Conservation (phyloP, 495 filamentous ascomycete species). For the Cairneyella variabilis region DNA sequence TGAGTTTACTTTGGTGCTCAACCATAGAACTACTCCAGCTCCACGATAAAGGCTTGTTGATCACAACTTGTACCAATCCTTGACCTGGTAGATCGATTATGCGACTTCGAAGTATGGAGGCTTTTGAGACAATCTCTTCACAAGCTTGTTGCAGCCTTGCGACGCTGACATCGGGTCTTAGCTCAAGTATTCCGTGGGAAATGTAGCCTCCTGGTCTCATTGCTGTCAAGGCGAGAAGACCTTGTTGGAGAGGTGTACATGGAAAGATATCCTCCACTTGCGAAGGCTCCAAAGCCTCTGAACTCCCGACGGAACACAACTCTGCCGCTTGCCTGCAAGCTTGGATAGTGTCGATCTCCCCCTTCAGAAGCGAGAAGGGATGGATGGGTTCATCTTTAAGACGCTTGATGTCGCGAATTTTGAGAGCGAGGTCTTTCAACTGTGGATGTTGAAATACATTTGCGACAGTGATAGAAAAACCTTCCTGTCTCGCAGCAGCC, state of each 20-base stretch:
- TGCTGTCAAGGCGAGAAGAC: background rate
- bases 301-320: too few relatives aligned
- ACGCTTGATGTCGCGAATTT: too few relatives aligned
- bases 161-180: background rate
- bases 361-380: too few relatives aligned
- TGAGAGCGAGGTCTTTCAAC: too few relatives aligned
- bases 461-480: slow-evolving; percentile 19
- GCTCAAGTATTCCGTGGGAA: background rate
- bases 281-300: slow-evolving; percentile 23
- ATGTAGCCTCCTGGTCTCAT: background rate
- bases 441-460: too few relatives aligned
- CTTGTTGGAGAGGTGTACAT: background rate
- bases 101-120: slow-evolving; percentile 48
- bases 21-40: background rate
- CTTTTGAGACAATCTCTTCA: slow-evolving; percentile 37
- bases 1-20: background rate
- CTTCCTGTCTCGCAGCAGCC: slow-evolving; percentile 4
- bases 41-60: slow-evolving; percentile 15
- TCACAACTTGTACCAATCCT: slow-evolving; percentile 49
- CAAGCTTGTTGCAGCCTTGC: background rate
- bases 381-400: too few relatives aligned
- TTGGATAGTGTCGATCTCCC: too few relatives aligned
- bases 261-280: slow-evolving; percentile 36
- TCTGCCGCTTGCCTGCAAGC: too few relatives aligned
- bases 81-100: slow-evolving; percentile 42